These are phyloP conservation scores for Schwanniomyces occidentalis DNA, from an alignment of 805 yeast species.

Conservation along the genomic window DNA sequence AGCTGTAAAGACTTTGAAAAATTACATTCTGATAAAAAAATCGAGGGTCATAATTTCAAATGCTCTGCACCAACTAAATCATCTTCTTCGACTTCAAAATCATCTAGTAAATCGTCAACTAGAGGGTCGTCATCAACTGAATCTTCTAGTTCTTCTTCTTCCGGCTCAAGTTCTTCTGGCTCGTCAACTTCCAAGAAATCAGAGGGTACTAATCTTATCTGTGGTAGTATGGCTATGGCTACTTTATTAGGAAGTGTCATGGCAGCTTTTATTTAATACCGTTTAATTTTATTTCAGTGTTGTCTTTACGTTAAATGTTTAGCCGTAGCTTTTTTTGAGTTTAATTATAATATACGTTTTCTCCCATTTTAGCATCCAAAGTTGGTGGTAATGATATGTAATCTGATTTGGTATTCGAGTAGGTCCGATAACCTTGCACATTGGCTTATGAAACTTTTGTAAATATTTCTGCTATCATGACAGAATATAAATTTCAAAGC, in stretches of 20 bases:
- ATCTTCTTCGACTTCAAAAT: conserved; percentile 13
- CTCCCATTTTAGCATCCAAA: no score
- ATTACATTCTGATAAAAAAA: conserved; percentile 30
- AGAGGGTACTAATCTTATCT: conserved; percentile 16
- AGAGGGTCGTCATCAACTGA: conserved; percentile 18
- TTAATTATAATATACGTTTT: no score
- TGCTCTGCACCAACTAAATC: conserved; percentile 29
- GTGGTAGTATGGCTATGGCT: conserved; percentile 19
- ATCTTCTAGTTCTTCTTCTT: conserved; percentile 9
- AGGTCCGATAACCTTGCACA: no score
- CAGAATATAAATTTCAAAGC: no score
- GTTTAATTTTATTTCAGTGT: no score
- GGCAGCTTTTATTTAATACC: conserved; percentile 29
- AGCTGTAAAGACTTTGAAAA: conserved; percentile 35
- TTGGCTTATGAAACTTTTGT: no score
- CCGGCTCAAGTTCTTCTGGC: conserved; percentile 9
- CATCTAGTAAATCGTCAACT: conserved; percentile 19
- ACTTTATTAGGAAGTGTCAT: conserved; percentile 26
- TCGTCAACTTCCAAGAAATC: conserved; percentile 21
- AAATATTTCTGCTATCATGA: no score
- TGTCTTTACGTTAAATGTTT: no score
- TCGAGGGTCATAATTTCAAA: conserved; percentile 46
- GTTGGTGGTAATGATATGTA: no score
- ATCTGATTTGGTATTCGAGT: no score
- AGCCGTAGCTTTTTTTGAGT: no score